Conservation (phyloP, 129 eudicot genomes). For the Logfia minima region DNA sequence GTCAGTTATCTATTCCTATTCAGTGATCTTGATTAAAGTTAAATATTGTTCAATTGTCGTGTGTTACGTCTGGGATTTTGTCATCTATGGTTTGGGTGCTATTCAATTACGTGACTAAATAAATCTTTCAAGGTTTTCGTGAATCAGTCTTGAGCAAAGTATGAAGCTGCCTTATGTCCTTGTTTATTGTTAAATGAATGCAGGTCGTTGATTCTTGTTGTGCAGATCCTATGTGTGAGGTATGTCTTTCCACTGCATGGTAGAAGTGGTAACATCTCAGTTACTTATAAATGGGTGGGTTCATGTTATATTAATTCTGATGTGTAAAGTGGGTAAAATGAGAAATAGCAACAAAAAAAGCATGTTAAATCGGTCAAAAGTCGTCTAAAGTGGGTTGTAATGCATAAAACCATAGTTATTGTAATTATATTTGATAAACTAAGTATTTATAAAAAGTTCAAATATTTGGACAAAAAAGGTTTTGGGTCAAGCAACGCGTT, state of each 20-base stretch:
- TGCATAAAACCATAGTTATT: neutral
- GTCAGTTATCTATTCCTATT: slow-evolving; percentile 31
- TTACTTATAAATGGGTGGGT: neutral
- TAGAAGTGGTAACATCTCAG: neutral
- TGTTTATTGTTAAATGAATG: slow-evolving; percentile 33
- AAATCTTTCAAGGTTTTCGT: too few species aligned
- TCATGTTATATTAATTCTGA: too few species aligned
- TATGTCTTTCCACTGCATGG: slow-evolving; percentile 29
- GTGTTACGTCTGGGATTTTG: slow-evolving; percentile 4
- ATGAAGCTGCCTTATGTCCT: slow-evolving; percentile 19
- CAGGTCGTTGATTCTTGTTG: slow-evolving; percentile 72
- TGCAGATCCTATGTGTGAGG: slow-evolving; percentile 77
- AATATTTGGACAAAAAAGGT: neutral
- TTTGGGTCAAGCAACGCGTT: neutral
- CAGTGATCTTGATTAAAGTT: slow-evolving; percentile 17
- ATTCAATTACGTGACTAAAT: neutral
- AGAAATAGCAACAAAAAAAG: too few species aligned
- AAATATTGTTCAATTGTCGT: slow-evolving; percentile 3
- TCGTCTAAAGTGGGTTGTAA: neutral
- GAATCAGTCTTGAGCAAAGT: neutral
- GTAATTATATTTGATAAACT: neutral
- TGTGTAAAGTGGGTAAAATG: too few species aligned
- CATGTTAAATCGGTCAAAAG: neutral
- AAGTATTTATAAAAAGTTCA: neutral
- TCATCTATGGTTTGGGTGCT: slow-evolving; percentile 11